phyloP scores from a whole-genome alignment of 305 asterid species.

The Andrographis paniculata region DNA sequence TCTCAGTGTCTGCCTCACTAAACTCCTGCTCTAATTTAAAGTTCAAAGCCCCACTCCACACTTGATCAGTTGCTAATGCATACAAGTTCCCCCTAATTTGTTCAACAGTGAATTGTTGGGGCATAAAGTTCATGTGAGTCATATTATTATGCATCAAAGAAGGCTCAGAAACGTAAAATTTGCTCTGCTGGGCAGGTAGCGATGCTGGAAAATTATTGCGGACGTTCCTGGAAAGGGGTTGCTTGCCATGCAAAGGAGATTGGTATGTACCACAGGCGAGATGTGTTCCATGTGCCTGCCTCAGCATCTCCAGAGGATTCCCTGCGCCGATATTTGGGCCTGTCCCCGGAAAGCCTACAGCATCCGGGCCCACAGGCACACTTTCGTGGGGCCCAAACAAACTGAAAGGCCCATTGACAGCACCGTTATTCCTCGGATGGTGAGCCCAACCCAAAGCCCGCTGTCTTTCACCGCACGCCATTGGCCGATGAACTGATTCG shows the following conservation, averaged over 20 bases:
- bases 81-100: conserved; percentile 31
- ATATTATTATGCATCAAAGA: conserved; percentile 8
- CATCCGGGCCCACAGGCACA: conserved; percentile 33
- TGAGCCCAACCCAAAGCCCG: conserved; percentile 22
- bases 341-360: conserved; percentile 9
- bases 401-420: conserved; percentile 21
- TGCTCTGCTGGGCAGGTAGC: conserved; percentile 15
- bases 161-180: conserved; percentile 2
- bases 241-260: conserved; percentile 49
- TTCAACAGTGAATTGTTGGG: conserved; percentile 20
- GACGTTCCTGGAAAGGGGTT: conserved; percentile 16
- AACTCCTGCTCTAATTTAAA: conserved; percentile 25
- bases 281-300: conserved; percentile 17
- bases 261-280: conserved; percentile 3
- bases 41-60: conserved; percentile 30
- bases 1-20: conserved; percentile 27
- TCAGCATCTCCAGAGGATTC: conserved; percentile 13
- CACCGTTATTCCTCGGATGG: conserved; percentile 18
- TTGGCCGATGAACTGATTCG: conserved; percentile 5
- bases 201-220: conserved; percentile 16
- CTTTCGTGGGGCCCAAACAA: conserved; percentile 32
- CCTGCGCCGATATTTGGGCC: conserved; percentile 22
- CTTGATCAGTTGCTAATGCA: conserved; percentile 27
- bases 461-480: conserved; percentile 19
- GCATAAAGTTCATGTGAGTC: too few species aligned